These are phyloP conservation scores for Eucommia ulmoides DNA, from an alignment of 257 asterid species.

Conservation along the genomic window DNA sequence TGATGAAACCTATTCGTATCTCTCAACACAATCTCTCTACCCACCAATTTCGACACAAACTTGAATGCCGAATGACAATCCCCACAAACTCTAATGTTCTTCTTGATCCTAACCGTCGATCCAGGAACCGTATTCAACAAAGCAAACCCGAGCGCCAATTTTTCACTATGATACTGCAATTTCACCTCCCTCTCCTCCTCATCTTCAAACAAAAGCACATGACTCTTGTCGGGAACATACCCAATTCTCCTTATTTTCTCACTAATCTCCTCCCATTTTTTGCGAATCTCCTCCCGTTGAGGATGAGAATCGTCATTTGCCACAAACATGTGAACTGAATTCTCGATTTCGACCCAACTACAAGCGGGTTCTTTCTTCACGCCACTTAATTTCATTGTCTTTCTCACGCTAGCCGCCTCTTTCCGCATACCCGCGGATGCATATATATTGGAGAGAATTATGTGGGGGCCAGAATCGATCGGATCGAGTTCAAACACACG, in stretches of 20 bases:
- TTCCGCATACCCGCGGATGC: slow-evolving; percentile 57
- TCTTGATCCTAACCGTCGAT: slow-evolving; percentile 51
- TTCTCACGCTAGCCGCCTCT: slow-evolving; percentile 74
- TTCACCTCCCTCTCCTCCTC: slow-evolving; percentile 57
- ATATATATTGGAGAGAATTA: slow-evolving; percentile 56
- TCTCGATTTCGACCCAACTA: slow-evolving; percentile 84
- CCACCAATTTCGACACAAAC: slow-evolving; percentile 47
- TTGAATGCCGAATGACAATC: slow-evolving; percentile 72
- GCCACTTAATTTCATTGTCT: slow-evolving; percentile 61
- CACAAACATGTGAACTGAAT: slow-evolving; percentile 52
- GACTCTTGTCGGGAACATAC: slow-evolving; percentile 64
- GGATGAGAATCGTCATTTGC: slow-evolving; percentile 71
- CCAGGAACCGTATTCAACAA: slow-evolving; percentile 41
- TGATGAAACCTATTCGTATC: slow-evolving; percentile 79
- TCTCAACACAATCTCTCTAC: slow-evolving; percentile 56
- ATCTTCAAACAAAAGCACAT: slow-evolving; percentile 57
- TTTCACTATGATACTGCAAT: slow-evolving; percentile 66
- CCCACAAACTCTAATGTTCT: slow-evolving; percentile 79
- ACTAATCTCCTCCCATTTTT: slow-evolving; percentile 44
- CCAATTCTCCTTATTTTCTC: slow-evolving; percentile 50
- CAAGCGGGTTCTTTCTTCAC: slow-evolving; percentile 85
- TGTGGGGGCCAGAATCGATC: slow-evolving; percentile 68
- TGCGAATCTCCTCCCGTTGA: slow-evolving; percentile 36
- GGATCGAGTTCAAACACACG: slow-evolving; percentile 75
- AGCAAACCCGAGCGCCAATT: slow-evolving; percentile 74